These are phyloP conservation scores for Geosmithia morbida DNA, from an alignment of 2,329 filamentous ascomycete genomes.

Conservation along the genomic window DNA sequence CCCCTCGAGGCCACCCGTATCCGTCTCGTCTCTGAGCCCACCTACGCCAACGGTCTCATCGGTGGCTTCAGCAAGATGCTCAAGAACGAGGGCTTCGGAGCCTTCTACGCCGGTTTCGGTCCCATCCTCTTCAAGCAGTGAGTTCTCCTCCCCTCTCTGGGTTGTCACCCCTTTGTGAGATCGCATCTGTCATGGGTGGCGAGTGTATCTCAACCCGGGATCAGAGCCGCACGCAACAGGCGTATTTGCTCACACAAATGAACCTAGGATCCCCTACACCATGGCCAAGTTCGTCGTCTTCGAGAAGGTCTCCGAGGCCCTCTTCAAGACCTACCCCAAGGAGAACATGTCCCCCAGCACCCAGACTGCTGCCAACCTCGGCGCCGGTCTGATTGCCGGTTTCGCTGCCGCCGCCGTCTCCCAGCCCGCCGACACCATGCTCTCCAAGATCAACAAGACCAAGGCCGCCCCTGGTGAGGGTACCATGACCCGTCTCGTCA, in stretches of 20 bases:
- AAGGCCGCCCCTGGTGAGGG: conserved; percentile 77
- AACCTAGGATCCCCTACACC: conserved; percentile 67
- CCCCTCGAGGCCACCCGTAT: conserved; percentile 89
- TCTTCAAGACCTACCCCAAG: conserved; percentile 61
- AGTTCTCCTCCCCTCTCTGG: conserved; percentile 6
- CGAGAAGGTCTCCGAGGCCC: conserved; percentile 70
- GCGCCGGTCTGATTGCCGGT: conserved; percentile 38
- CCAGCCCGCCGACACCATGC: conserved; percentile 87
- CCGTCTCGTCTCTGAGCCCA: conserved; percentile 79
- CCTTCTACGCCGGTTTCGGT: conserved; percentile 86
- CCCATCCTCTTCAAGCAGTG: conserved; percentile 55
- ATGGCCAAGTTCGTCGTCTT: conserved; percentile 93
- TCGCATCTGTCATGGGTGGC: background rate
- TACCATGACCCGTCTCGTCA: conserved; percentile 65
- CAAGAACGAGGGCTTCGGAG: conserved; percentile 68
- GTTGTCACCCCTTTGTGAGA: background rate
- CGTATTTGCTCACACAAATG: conserved; percentile 6
- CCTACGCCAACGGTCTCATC: conserved; percentile 67
- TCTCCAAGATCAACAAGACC: conserved; percentile 94
- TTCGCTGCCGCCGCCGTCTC: conserved; percentile 79
- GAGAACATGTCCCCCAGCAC: conserved; percentile 47
- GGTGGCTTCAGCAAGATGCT: conserved; percentile 72
- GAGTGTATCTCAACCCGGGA: too few species aligned
- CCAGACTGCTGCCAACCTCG: conserved; percentile 73
- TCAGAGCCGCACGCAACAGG: too few species aligned